These are phyloP conservation scores for Syzygium syzygioides DNA, from an alignment of 441 rosid species.

Conservation along the genomic window DNA sequence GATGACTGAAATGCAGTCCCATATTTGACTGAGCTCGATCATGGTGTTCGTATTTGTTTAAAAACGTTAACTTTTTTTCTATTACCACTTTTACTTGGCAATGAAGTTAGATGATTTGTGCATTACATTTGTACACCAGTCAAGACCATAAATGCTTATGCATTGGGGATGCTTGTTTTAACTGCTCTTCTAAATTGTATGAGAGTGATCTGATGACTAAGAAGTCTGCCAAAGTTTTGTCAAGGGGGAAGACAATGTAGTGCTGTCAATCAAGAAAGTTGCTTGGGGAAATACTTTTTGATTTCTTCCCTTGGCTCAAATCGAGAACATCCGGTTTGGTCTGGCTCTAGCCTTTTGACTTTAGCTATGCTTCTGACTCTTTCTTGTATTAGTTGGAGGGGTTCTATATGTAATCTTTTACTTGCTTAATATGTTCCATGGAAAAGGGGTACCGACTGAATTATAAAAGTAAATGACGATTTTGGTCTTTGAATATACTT, in stretches of 20 bases:
- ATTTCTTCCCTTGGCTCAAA: background rate
- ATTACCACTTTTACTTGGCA: background rate
- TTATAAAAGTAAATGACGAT: background rate
- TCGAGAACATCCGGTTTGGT: background rate
- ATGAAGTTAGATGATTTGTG: background rate
- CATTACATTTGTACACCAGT: background rate
- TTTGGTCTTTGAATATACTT: background rate
- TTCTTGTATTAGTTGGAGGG: background rate
- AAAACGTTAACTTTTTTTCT: background rate
- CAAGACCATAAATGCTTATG: background rate
- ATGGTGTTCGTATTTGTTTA: background rate
- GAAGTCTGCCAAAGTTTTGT: background rate
- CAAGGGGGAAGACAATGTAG: background rate
- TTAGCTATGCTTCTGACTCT: background rate
- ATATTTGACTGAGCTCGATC: background rate
- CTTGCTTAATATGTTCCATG: background rate
- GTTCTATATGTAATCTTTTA: background rate
- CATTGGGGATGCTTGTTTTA: background rate
- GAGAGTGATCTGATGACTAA: background rate
- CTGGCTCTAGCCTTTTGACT: background rate
- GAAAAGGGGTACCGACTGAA: background rate
- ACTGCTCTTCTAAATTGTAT: background rate
- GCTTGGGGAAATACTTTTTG: background rate
- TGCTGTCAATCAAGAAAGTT: background rate
- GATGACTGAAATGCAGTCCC: background rate